These are phyloP conservation scores for Setaria viridis DNA, from an alignment of 202 grass and related monocot species.

Conservation along the genomic window DNA sequence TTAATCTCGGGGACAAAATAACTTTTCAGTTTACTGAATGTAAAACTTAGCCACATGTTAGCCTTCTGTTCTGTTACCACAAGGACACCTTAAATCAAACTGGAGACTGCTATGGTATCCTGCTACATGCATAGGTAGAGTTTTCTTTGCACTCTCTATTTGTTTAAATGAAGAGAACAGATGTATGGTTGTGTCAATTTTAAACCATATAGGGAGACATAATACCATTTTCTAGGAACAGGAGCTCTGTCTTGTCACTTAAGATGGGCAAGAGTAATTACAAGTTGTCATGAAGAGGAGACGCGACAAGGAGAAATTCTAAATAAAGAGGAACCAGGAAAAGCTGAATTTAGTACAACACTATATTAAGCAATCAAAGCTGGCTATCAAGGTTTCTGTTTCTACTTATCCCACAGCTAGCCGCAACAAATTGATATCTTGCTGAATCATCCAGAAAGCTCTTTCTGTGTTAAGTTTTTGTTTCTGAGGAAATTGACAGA, in stretches of 20 bases:
- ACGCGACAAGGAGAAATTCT: neutral
- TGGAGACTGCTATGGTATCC: neutral
- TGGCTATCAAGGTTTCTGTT: neutral
- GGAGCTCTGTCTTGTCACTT: neutral
- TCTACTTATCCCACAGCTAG: neutral
- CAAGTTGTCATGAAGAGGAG: neutral
- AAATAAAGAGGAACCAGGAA: slow-evolving; percentile 5
- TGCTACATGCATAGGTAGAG: neutral
- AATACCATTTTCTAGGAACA: neutral
- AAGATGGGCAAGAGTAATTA: neutral
- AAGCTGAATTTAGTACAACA: neutral
- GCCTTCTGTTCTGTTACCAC: neutral
- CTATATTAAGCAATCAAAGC: neutral
- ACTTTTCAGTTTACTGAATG: neutral
- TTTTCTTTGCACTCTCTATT: slow-evolving; percentile 10
- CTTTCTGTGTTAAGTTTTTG: neutral
- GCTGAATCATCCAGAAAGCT: neutral
- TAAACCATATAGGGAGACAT: slow-evolving; percentile 5
- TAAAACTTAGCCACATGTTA: neutral
- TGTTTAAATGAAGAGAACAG: slow-evolving; percentile 4
- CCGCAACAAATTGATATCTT: neutral
- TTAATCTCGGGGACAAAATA: neutral
- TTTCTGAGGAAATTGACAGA: neutral
- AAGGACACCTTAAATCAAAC: neutral
- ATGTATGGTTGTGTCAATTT: neutral